Conservation (phyloP, 2,329 filamentous ascomycete species). For the Diaporthe humulicola region DNA sequence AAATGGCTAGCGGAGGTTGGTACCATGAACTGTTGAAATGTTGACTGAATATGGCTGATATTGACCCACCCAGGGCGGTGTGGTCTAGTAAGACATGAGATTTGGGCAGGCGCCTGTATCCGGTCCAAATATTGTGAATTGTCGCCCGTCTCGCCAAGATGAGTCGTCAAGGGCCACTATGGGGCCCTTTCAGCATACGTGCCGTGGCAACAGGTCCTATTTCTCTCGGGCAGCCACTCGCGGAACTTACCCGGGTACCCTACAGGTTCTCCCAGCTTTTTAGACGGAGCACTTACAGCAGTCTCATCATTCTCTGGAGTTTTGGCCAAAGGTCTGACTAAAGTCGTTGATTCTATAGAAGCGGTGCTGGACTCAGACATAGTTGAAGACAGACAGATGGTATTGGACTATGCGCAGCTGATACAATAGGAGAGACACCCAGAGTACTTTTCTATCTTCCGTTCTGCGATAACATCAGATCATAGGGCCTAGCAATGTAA, state of each 20-base stretch:
- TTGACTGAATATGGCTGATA: background rate
- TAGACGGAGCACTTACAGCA: background rate
- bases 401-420: too few species aligned
- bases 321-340: too few species aligned
- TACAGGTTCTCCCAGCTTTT: background rate
- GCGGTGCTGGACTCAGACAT: too few species aligned
- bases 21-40: background rate
- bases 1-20: background rate
- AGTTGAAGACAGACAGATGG: too few species aligned
- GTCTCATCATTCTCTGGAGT: too few species aligned
- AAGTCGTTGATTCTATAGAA: too few species aligned
- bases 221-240: background rate
- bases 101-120: background rate
- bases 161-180: background rate
- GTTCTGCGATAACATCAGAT: too few species aligned
- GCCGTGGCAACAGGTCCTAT: background rate
- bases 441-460: too few species aligned
- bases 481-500: too few species aligned
- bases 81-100: background rate
- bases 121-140: background rate
- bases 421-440: too few species aligned
- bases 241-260: background rate
- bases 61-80: background rate
- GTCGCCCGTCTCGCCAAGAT: background rate
- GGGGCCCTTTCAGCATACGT: background rate